Evolutionary conservation across 2,329 filamentous ascomycete genomes (phyloP), one percentile per base, ranked within the genome.

Genomic region (Ceratocystis variospora): DNA sequence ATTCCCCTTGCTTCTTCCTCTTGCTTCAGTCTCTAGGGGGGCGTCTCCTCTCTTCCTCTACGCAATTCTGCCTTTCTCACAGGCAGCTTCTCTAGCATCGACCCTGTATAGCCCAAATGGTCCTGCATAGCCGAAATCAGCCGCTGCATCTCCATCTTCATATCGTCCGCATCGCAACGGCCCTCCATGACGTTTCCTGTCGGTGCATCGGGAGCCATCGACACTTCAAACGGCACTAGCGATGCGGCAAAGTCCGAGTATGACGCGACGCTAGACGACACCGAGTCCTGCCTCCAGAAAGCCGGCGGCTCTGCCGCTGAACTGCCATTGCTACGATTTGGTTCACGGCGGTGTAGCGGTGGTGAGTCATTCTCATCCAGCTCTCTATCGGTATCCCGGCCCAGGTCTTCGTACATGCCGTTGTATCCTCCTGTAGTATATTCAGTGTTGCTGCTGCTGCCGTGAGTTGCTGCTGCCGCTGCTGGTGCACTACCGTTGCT

Each of bases 101-200:
- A 61, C 15, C 66, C 66, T 8, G 66, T 68, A 59, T 68, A 65
- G 10, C 63, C 63, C n/a, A 68, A 53, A 55, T 68, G 66, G n/a
- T 68, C 66, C 37, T 63, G 61, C 63, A 68, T 63, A 17, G 59
- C 50, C 19, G 57, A 64, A 50, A 68, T 62, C 25, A 68, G 48
- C 46, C 66, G 63, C 48, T 65, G 66, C 66, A 68, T 68, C 50
- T 68, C 66, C 46, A 61, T 62, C 63, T 68, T 68, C 66, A 68
- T 65, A 31, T 65, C 66, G 5, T 63, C 25, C 1, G 63, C 63
- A 8, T 61, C 64, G 48, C 66, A 61, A 22, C 46, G 61, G n/a
- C 66, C 66, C 66, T 68, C 66, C 66, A 68, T 68, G 10, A 68
- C 66, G 5, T 25, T 12, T 12, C 66, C 63, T 7, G 44, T 31